Percentiles rank a stretch among this genome's conserved stretches.
Evolutionary conservation across 176 grass and related monocot genomes (phyloP).

Genomic region (Aegilops bicornis): DNA sequence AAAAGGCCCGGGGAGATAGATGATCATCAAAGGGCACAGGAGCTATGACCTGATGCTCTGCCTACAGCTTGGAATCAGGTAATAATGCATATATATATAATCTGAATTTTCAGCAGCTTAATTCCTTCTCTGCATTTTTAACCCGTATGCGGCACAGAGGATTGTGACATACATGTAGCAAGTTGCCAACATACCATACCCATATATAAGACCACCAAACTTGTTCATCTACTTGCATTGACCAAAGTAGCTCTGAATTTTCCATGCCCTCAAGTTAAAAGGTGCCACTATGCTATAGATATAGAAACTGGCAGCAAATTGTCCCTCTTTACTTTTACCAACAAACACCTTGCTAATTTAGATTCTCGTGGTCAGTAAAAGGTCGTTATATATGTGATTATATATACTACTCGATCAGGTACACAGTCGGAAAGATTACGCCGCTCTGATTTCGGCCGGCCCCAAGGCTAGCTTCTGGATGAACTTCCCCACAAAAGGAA

Average conservation of each 20-base stretch:
- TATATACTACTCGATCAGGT: too few relatives aligned
- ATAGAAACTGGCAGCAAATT: too few relatives aligned
- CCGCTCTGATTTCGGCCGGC: slow-evolving; percentile 86
- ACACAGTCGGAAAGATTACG: too few relatives aligned
- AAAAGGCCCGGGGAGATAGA: slow-evolving; percentile 82
- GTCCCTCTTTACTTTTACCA: too few relatives aligned
- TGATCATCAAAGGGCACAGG: slow-evolving; percentile 90
- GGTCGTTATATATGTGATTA: too few relatives aligned
- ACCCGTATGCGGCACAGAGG: not conserved
- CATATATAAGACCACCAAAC: not conserved
- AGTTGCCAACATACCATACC: not conserved
- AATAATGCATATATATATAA: slow-evolving; percentile 17
- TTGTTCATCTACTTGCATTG: not conserved
- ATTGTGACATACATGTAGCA: not conserved
- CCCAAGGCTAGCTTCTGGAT: slow-evolving; percentile 93
- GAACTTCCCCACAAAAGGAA: slow-evolving; percentile 92
- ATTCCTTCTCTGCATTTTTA: not conserved
- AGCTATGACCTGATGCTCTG: slow-evolving; percentile 97
- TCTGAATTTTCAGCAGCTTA: not conserved
- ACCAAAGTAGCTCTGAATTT: too few relatives aligned
- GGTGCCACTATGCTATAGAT: too few relatives aligned
- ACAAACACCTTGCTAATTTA: too few relatives aligned
- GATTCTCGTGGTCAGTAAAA: too few relatives aligned
- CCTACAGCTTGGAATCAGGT: slow-evolving; percentile 97
- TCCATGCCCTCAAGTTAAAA: too few relatives aligned